Percentiles rank a stretch among this genome's conserved stretches.
Evolutionary conservation across 1,284 basidiomycete genomes (phyloP).

Genomic region (Ganoderma resinaceum): DNA sequence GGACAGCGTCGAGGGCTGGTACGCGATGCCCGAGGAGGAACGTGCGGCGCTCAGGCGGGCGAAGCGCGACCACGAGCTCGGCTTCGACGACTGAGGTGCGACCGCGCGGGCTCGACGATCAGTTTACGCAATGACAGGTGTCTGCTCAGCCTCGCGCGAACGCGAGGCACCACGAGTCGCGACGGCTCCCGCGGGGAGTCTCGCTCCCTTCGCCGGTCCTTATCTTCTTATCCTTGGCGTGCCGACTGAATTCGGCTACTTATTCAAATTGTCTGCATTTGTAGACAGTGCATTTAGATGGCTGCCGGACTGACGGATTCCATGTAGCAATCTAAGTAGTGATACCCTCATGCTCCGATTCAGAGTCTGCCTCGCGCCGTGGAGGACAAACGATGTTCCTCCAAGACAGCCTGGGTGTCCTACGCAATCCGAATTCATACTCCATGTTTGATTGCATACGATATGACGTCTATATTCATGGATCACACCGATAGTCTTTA

Average conservation of each 20-base stretch:
- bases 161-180: too few relatives aligned
- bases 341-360: neutral
- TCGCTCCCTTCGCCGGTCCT: neutral
- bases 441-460: neutral
- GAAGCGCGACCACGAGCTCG: constrained; percentile 70
- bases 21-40: constrained; percentile 67
- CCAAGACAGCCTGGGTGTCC: neutral
- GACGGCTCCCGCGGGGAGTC: neutral
- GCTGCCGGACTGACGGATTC: neutral
- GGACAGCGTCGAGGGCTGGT: constrained; percentile 78
- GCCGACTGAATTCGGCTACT: neutral
- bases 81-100: constrained; percentile 43
- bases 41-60: constrained; percentile 62
- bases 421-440: neutral
- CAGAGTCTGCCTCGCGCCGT: neutral
- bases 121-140: too few relatives aligned
- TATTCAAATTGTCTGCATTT: neutral
- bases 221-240: neutral
- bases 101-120: neutral
- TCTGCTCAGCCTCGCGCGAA: too few relatives aligned
- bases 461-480: neutral
- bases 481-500: neutral
- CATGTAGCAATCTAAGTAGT: neutral
- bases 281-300: neutral
- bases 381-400: neutral